phyloP scores from a whole-genome alignment of 2,329 filamentous ascomycete genomes.

The Aspergillus calidoustus region DNA sequence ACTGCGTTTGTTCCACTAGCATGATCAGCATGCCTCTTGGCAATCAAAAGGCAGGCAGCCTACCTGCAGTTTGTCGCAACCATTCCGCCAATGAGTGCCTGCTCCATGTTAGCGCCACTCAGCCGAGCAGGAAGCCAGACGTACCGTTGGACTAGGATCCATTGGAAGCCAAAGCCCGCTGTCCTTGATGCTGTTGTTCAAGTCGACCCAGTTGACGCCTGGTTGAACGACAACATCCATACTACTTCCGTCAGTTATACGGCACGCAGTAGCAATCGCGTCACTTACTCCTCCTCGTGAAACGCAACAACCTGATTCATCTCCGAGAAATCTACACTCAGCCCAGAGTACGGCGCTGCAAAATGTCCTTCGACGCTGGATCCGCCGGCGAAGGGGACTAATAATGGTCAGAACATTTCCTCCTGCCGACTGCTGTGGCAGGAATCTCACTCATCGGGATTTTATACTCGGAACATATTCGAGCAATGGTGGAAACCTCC shows the following conservation, averaged over 20 bases:
- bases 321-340: slow-evolving; percentile 84
- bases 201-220: slow-evolving; percentile 83
- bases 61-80: slow-evolving; percentile 66
- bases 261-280: not conserved
- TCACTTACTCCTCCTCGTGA: slow-evolving; percentile 69
- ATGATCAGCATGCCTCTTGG: not conserved
- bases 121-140: not conserved
- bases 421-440: not conserved
- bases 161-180: slow-evolving; percentile 53
- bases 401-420: too few species aligned
- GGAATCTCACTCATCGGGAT: slow-evolving; percentile 67
- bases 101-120: slow-evolving; percentile 44
- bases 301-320: slow-evolving; percentile 84
- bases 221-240: slow-evolving; percentile 95
- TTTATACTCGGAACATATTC: slow-evolving; percentile 75
- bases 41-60: too few species aligned
- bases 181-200: slow-evolving; percentile 75
- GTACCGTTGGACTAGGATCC: not conserved
- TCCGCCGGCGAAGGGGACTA: slow-evolving; percentile 80
- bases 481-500: slow-evolving; percentile 68
- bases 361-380: slow-evolving; percentile 90
- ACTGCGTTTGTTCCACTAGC: slow-evolving; percentile 61
- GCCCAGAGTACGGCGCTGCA: slow-evolving; percentile 80
- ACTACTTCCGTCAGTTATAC: slow-evolving; percentile 4
- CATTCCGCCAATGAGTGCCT: slow-evolving; percentile 64